A percentile compares a stretch with the other conserved stretches of the same genome.
These are phyloP conservation scores for Dactylellina cionopaga DNA, from an alignment of 2,329 filamentous ascomycete genomes.

Conservation along the genomic window DNA sequence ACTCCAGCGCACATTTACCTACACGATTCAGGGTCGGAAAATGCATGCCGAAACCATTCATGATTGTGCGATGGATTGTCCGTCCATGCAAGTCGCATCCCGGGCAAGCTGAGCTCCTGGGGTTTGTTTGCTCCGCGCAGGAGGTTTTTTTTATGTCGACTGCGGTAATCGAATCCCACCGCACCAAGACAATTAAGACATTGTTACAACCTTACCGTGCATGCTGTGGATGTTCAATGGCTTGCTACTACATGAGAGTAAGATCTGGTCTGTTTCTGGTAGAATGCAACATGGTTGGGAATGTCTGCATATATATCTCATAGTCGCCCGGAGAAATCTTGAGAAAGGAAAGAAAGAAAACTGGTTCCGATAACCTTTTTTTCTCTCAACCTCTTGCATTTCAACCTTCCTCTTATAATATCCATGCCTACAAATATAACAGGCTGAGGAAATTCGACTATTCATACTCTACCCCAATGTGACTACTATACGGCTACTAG, in stretches of 20 bases:
- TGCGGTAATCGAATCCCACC: conserved; percentile 8
- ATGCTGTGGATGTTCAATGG: background rate
- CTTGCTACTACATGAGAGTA: conserved; percentile 18
- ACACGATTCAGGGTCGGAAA: background rate
- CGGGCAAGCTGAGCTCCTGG: conserved; percentile 37
- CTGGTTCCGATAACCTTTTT: background rate
- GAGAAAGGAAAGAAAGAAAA: background rate
- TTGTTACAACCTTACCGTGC: no score
- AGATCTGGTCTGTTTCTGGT: conserved; percentile 40
- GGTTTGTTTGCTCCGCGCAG: background rate
- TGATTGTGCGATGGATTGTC: conserved; percentile 15
- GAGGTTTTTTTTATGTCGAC: background rate
- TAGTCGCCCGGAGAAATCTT: conserved; percentile 16
- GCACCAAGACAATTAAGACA: no score
- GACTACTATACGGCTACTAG: no score
- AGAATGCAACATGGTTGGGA: background rate
- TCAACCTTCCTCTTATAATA: conserved; percentile 31
- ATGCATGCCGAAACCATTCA: conserved; percentile 9
- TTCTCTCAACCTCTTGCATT: background rate
- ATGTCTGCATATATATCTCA: conserved; percentile 20
- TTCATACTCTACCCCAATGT: no score
- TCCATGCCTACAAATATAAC: conserved; percentile 7
- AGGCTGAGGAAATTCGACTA: background rate
- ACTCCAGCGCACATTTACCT: background rate
- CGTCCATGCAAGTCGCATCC: conserved; percentile 21